A percentile compares a stretch with the other conserved stretches of the same genome.
These are phyloP conservation scores for Kwoniella europaea DNA, from an alignment of 768 basidiomycete species.

Conservation along the genomic window DNA sequence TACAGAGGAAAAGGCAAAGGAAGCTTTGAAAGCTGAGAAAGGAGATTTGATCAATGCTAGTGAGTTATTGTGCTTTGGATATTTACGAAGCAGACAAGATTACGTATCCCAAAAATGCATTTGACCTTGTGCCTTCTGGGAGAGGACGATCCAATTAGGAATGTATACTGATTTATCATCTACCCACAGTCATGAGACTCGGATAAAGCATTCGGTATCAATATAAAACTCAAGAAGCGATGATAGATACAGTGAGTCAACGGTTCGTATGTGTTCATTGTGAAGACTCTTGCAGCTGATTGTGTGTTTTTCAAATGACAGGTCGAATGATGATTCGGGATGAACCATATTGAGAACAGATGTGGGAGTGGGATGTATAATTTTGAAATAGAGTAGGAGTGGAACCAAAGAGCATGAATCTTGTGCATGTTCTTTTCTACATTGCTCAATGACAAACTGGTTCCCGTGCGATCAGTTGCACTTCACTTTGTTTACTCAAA, in stretches of 20 bases:
- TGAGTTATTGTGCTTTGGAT: constrained; percentile 62
- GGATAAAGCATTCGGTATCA: constrained; percentile 20
- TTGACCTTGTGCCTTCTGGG: too few species aligned
- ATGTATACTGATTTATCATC: too few species aligned
- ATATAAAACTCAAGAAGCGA: neutral
- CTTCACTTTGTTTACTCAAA: too few species aligned
- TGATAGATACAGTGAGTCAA: neutral
- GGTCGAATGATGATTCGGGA: constrained; percentile 88
- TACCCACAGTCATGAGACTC: constrained; percentile 26
- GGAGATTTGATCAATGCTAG: constrained; percentile 97
- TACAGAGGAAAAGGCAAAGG: constrained; percentile 87
- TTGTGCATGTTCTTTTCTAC: neutral
- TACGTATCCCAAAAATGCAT: too few species aligned
- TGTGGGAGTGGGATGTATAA: constrained; percentile 90
- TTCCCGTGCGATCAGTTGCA: too few species aligned
- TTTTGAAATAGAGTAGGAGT: constrained; percentile 77
- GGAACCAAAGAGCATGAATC: constrained; percentile 6
- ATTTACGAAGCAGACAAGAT: too few species aligned
- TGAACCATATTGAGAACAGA: constrained; percentile 78
- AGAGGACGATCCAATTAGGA: too few species aligned
- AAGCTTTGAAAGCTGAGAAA: constrained; percentile 84
- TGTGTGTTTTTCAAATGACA: constrained; percentile 73
- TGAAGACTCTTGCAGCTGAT: neutral
- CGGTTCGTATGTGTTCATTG: neutral
- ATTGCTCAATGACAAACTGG: neutral